These are phyloP conservation scores for Cercospora sp. DNA, from an alignment of 2,329 filamentous ascomycete species.

Conservation along the genomic window DNA sequence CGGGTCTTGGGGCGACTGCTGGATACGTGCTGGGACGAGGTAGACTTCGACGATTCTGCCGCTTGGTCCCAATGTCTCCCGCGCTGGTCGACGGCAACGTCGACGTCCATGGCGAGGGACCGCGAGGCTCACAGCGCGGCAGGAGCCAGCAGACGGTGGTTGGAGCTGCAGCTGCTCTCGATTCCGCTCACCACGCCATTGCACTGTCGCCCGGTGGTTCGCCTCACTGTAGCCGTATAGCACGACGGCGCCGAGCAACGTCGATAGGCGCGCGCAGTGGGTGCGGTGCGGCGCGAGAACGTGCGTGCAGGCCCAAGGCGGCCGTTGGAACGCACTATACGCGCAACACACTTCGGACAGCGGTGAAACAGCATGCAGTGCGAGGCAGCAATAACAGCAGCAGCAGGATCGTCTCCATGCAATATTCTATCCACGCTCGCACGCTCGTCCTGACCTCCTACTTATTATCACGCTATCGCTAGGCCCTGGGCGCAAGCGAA, in stretches of 20 bases:
- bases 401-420: not conserved
- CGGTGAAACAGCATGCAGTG: not conserved
- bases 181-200: not conserved
- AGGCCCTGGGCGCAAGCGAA: not conserved
- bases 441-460: not conserved
- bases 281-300: not conserved
- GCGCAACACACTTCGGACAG: not conserved
- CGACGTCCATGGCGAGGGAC: slow-evolving; percentile 15
- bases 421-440: not conserved
- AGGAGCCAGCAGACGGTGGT: not conserved
- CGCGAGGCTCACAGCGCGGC: not conserved
- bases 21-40: slow-evolving; percentile 14
- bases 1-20: slow-evolving; percentile 39
- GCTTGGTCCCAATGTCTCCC: not conserved
- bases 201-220: not conserved
- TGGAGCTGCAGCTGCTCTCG: not conserved
- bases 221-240: not conserved
- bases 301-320: not conserved
- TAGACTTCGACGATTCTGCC: slow-evolving; percentile 6
- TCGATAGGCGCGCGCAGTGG: not conserved
- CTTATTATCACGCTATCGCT: not conserved
- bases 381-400: not conserved
- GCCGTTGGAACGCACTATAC: not conserved
- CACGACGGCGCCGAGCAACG: not conserved
- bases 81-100: slow-evolving; percentile 4